A percentile compares a stretch with the other conserved stretches of the same genome.
phyloP scores from a whole-genome alignment of 1,284 basidiomycete genomes.

The Inonotus obliquus region DNA sequence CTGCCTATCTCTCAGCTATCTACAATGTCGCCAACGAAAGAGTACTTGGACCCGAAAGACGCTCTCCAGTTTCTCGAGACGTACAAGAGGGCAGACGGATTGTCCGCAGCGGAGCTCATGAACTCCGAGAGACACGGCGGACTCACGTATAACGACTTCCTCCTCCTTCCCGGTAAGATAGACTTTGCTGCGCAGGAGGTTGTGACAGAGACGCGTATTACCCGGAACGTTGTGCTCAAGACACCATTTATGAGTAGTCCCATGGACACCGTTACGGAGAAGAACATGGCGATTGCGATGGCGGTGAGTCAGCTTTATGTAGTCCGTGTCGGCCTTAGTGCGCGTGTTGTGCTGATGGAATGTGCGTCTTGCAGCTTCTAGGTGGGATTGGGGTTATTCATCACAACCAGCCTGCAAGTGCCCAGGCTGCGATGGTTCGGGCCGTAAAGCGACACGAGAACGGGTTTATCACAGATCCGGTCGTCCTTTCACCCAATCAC shows the following conservation, averaged over 20 bases:
- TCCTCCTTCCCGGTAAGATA: slow-evolving; percentile 94
- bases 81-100: slow-evolving; percentile 81
- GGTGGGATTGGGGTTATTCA: slow-evolving; percentile 99
- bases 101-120: slow-evolving; percentile 86
- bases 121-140: slow-evolving; percentile 87
- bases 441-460: slow-evolving; percentile 98
- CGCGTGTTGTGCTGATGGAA: slow-evolving; percentile 19
- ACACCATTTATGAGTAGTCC: slow-evolving; percentile 97
- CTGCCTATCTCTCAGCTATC: neutral
- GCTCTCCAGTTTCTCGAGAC: slow-evolving; percentile 73
- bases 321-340: neutral
- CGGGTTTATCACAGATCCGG: slow-evolving; percentile 96
- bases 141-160: slow-evolving; percentile 95
- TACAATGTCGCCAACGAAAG: slow-evolving; percentile 16
- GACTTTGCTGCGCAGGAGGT: slow-evolving; percentile 87
- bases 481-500: slow-evolving; percentile 77
- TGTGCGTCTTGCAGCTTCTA: slow-evolving; percentile 55
- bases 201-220: slow-evolving; percentile 81
- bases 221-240: slow-evolving; percentile 89
- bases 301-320: slow-evolving; percentile 53
- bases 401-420: slow-evolving; percentile 87
- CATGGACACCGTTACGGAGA: slow-evolving; percentile 99
- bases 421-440: slow-evolving; percentile 95
- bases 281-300: slow-evolving; percentile 94
- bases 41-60: slow-evolving; percentile 52